Evolutionary conservation across 495 filamentous ascomycete genomes (phyloP).

Genomic region (Penicillium simplicissimum): DNA sequence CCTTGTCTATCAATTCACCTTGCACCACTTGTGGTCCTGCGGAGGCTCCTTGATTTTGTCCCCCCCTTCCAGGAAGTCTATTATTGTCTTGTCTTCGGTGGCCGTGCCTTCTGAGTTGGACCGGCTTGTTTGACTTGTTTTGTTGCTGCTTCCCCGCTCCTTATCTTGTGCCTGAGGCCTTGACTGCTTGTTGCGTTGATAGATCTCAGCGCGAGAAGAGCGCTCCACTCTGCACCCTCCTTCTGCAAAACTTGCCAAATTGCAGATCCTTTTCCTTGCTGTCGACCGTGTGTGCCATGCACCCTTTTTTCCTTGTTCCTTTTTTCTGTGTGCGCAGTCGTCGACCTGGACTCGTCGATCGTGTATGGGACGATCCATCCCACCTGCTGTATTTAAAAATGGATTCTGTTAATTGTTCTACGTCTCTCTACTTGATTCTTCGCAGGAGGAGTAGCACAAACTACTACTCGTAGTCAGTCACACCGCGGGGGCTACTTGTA

Average conservation of each 20-base stretch:
- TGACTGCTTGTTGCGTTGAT: slow-evolving; percentile 22
- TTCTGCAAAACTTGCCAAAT: neutral
- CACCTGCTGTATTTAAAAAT: slow-evolving; percentile 27
- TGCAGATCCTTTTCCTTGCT: slow-evolving; percentile 21
- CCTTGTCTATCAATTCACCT: slow-evolving; percentile 26
- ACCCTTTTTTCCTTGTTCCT: slow-evolving; percentile 24
- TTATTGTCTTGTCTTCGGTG: slow-evolving; percentile 23
- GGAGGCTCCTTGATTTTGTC: slow-evolving; percentile 19
- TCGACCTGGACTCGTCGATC: slow-evolving; percentile 26
- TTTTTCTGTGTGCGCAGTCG: slow-evolving; percentile 27
- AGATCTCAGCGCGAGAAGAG: slow-evolving; percentile 20
- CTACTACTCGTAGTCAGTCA: neutral
- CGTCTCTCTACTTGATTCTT: too few relatives aligned
- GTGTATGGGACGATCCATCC: slow-evolving; percentile 20
- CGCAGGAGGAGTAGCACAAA: neutral
- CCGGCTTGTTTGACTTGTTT: slow-evolving; percentile 14
- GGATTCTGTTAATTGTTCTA: slow-evolving; percentile 25
- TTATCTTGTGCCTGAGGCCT: slow-evolving; percentile 17
- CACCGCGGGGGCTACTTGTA: neutral
- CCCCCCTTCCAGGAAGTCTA: slow-evolving; percentile 18
- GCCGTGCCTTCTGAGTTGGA: slow-evolving; percentile 34
- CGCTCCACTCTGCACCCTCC: slow-evolving; percentile 24
- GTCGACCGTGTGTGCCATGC: slow-evolving; percentile 15
- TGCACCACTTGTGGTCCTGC: slow-evolving; percentile 12
- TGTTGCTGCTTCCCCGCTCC: slow-evolving; percentile 14